Evolutionary conservation across 495 filamentous ascomycete genomes (phyloP).

Genomic region (Tuber aestivum): DNA sequence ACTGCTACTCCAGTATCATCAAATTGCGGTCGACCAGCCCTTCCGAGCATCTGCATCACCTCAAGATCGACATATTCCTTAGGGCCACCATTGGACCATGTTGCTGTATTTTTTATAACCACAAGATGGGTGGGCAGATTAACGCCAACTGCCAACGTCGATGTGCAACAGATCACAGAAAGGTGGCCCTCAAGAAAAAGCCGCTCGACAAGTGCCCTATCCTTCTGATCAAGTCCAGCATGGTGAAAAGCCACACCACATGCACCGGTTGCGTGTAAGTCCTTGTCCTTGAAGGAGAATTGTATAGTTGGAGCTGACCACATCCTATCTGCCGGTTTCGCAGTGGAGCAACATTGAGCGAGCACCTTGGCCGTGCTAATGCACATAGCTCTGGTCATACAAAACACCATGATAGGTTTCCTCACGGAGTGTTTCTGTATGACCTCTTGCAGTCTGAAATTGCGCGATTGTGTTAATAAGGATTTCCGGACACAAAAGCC

Average conservation of each 20-base stretch:
- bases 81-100: constrained; percentile 58
- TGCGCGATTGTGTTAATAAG: background rate
- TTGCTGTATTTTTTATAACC: constrained; percentile 81
- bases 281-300: constrained; percentile 56
- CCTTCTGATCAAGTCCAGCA: constrained; percentile 68
- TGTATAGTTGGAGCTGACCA: constrained; percentile 62
- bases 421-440: constrained; percentile 66
- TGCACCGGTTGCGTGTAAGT: constrained; percentile 58
- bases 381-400: constrained; percentile 74
- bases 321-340: constrained; percentile 52
- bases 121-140: constrained; percentile 92
- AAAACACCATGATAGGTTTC: constrained; percentile 93
- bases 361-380: constrained; percentile 69
- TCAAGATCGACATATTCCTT: constrained; percentile 87
- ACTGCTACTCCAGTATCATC: constrained; percentile 78
- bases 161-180: constrained; percentile 89
- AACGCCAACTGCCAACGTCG: constrained; percentile 85
- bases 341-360: constrained; percentile 58
- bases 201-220: constrained; percentile 66
- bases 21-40: constrained; percentile 89
- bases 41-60: constrained; percentile 96
- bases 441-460: constrained; percentile 58
- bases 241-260: constrained; percentile 91
- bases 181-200: constrained; percentile 70
- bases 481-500: background rate